These are phyloP conservation scores for Anastatica hierochuntica DNA, from an alignment of 345 rosid species.

Conservation along the genomic window DNA sequence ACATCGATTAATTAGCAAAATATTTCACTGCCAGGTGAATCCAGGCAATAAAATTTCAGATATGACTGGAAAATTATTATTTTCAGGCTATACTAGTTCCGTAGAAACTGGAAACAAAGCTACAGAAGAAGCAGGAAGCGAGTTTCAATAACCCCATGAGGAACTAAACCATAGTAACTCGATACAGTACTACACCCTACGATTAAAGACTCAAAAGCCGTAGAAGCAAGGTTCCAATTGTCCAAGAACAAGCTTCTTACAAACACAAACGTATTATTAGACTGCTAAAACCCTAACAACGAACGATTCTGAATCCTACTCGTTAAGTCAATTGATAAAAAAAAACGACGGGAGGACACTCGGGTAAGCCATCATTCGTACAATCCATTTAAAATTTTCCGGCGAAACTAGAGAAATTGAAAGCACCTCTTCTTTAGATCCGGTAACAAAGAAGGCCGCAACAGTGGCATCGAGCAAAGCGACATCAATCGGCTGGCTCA, in stretches of 20 bases:
- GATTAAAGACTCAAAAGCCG: neutral
- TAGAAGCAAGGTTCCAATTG: neutral
- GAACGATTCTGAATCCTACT: constrained; percentile 1
- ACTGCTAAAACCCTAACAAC: constrained; percentile 13
- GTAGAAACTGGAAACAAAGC: neutral
- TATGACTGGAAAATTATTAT: neutral
- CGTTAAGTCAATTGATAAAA: constrained; percentile 7
- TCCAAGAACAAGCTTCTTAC: neutral
- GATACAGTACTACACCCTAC: constrained; percentile 5
- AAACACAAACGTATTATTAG: neutral
- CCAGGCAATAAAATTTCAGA: neutral
- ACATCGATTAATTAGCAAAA: neutral
- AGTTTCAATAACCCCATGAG: neutral
- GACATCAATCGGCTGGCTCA: constrained; percentile 87
- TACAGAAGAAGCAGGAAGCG: neutral
- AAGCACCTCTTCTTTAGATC: constrained; percentile 96
- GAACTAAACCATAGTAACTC: constrained; percentile 1
- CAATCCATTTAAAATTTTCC: neutral
- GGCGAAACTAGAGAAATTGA: constrained; percentile 14
- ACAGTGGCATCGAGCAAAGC: constrained; percentile 84
- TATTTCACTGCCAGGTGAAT: neutral
- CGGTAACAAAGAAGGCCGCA: constrained; percentile 90
- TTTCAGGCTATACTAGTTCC: neutral
- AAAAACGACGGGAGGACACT: neutral
- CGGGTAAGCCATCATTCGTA: neutral